Conservation (phyloP, 2,329 filamentous ascomycete species). For the Cladosporium sp. region DNA sequence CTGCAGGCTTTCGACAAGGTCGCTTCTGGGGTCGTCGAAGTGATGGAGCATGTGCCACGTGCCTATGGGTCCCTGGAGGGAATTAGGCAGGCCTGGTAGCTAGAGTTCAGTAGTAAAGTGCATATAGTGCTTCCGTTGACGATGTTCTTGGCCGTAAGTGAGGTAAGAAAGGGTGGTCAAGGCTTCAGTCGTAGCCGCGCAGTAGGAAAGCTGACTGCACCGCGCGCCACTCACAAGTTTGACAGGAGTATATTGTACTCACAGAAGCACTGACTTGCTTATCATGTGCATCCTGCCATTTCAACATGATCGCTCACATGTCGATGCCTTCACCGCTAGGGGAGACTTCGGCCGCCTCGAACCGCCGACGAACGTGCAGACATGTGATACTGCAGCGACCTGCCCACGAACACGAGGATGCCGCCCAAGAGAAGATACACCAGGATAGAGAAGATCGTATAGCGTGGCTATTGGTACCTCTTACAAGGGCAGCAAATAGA, state of each 20-base stretch:
- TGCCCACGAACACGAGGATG: neutral
- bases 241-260: neutral
- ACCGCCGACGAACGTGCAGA: neutral
- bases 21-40: neutral
- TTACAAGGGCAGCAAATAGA: neutral
- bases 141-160: neutral
- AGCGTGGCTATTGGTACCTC: neutral
- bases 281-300: neutral
- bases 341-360: neutral
- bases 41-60: neutral
- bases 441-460: neutral
- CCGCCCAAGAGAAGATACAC: neutral
- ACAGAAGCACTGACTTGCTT: neutral
- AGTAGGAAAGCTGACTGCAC: neutral
- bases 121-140: too few species aligned
- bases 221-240: neutral
- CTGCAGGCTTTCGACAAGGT: neutral
- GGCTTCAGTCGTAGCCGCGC: neutral
- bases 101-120: neutral
- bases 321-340: neutral
- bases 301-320: neutral
- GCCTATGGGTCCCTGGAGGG: neutral
- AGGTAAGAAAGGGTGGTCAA: neutral
- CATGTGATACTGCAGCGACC: neutral
- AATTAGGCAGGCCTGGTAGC: neutral